Percentiles rank a stretch among this genome's conserved stretches.
Evolutionary conservation across 352 stramenopile species (phyloP).

Genomic region (Blastocystis sp.): DNA sequence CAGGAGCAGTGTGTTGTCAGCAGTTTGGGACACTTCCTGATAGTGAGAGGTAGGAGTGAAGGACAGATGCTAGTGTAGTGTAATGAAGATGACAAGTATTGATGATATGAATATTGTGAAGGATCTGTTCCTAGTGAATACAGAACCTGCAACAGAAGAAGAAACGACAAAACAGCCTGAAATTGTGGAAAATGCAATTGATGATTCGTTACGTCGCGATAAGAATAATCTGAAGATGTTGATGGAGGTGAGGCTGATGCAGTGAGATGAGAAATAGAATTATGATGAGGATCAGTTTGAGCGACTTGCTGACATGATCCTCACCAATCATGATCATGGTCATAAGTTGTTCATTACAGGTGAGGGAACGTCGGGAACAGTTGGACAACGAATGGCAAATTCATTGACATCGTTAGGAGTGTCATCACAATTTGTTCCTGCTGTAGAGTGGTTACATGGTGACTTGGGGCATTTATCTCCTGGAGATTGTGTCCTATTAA

Average conservation of each 20-base stretch:
- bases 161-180: background rate
- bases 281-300: constrained; percentile 60
- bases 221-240: constrained; percentile 59
- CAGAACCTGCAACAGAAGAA: background rate
- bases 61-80: constrained; percentile 13
- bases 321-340: constrained; percentile 8
- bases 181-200: constrained; percentile 15
- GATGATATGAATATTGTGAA: constrained; percentile 62
- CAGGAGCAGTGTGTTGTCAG: constrained; percentile 59
- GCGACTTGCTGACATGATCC: constrained; percentile 55
- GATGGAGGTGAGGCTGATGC: constrained; percentile 3
- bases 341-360: constrained; percentile 63
- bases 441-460: constrained; percentile 63
- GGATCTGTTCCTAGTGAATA: constrained; percentile 26
- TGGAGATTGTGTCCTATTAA: constrained; percentile 61
- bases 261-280: background rate
- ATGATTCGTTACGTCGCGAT: constrained; percentile 8
- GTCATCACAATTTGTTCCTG: constrained; percentile 61
- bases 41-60: constrained; percentile 35
- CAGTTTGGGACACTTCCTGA: constrained; percentile 57
- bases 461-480: constrained; percentile 60
- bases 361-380: constrained; percentile 62
- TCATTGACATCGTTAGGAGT: constrained; percentile 63
- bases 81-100: constrained; percentile 61
- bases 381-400: constrained; percentile 60